Percentiles rank a stretch among this genome's conserved stretches.
Conservation (phyloP, 129 eudicot genomes). For the Lactuca saligna region DNA sequence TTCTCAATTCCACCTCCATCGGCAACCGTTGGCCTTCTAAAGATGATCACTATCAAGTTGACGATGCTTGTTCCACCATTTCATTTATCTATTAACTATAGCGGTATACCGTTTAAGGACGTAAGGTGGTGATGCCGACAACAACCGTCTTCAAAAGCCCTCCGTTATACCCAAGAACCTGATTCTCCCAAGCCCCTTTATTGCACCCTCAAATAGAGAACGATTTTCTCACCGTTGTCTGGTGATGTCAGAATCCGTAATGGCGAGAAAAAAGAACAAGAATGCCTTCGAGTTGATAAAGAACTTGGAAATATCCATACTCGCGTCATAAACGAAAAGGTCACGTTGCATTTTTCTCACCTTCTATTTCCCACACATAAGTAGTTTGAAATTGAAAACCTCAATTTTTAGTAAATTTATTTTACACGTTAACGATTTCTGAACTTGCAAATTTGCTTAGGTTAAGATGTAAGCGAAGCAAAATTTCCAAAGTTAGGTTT, state of each 20-base stretch:
- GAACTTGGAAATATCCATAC: conserved; percentile 92
- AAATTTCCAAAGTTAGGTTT: conserved; percentile 28
- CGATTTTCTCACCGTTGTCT: too few relatives aligned
- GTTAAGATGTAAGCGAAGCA: conserved; percentile 9
- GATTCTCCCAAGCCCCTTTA: too few relatives aligned
- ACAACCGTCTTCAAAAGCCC: too few relatives aligned
- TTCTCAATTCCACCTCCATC: too few relatives aligned
- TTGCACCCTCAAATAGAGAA: too few relatives aligned
- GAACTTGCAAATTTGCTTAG: conserved; percentile 20
- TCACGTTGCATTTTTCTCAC: conserved; percentile 8
- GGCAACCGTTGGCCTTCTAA: too few relatives aligned
- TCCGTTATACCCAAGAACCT: too few relatives aligned
- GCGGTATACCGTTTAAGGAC: too few relatives aligned
- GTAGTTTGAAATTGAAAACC: background rate
- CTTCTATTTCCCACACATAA: background rate
- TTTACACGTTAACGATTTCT: background rate
- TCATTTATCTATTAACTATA: too few relatives aligned
- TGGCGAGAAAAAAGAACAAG: conserved; percentile 93
- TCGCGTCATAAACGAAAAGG: conserved; percentile 91
- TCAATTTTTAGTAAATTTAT: background rate
- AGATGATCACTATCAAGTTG: too few relatives aligned
- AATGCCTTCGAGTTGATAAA: conserved; percentile 91
- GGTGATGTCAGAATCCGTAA: conserved; percentile 47
- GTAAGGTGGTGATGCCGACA: too few relatives aligned
- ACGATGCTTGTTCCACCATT: too few relatives aligned